Evolutionary conservation across 768 basidiomycete species (phyloP).

Genomic region (Lentinula sp.): DNA sequence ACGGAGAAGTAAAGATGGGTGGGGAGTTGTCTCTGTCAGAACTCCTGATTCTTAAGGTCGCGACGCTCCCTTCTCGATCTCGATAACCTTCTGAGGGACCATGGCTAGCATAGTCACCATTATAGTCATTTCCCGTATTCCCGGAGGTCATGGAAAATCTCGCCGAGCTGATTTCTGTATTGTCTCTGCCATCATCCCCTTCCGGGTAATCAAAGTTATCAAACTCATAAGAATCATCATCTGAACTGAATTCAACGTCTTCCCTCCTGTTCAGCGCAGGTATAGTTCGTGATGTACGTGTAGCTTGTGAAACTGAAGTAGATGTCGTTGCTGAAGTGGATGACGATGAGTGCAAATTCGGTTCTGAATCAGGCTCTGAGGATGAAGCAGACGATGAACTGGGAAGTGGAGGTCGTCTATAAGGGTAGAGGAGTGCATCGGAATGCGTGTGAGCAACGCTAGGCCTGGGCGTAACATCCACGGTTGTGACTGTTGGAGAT

Average conservation of each 20-base stretch:
- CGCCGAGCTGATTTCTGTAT: conserved; percentile 33
- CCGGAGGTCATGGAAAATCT: conserved; percentile 20
- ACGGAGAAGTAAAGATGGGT: background rate
- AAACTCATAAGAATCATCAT: conserved; percentile 32
- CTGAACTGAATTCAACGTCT: conserved; percentile 36
- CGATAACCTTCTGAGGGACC: conserved; percentile 20
- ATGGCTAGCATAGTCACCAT: conserved; percentile 35
- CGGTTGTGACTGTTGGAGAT: conserved; percentile 26
- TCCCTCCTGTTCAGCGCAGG: background rate
- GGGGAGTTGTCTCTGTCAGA: background rate
- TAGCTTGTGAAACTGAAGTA: background rate
- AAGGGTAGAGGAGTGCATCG: background rate
- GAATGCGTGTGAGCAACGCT: conserved; percentile 30
- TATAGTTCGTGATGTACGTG: conserved; percentile 7
- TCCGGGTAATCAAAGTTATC: conserved; percentile 21
- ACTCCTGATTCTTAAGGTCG: conserved; percentile 42
- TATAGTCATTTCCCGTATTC: background rate
- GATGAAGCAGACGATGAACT: conserved; percentile 12
- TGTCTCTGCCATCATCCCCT: conserved; percentile 29
- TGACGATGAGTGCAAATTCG: background rate
- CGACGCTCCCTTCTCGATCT: conserved; percentile 51
- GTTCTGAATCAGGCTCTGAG: conserved; percentile 14
- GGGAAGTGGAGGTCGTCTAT: background rate
- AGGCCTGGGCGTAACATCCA: conserved; percentile 46
- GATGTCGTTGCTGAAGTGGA: background rate